Base-by-base conservation (phyloP, 169 alveolate species). In the Besnoitia besnoiti region DNA sequence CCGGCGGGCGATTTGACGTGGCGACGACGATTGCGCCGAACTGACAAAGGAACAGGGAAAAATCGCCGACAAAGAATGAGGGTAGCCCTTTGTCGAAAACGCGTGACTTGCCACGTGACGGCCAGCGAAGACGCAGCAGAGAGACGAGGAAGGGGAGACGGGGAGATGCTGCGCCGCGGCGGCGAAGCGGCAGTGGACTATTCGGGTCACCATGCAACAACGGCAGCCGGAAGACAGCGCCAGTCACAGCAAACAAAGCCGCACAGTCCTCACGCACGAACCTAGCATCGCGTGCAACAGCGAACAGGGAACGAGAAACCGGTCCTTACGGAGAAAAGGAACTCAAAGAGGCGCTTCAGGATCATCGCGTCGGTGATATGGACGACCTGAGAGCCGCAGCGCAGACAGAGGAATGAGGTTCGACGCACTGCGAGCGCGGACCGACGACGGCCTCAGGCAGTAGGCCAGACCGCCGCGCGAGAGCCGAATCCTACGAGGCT, bases 321-420 rank as follows among this genome's bases (percentile, higher is more conserved):
- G 37, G 8, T 7, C 42, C 40, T 46, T 55, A 89, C 93, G 30
- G 62, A 46, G 42, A 93, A 93, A 82, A 97, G 91, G 30, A 96
- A 93, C 82, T 97, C 98, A 90, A 97, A 97, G 27, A 97, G 95
- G 12, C 98, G 93, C 67, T 96, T 96, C 46, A 97, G 90, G 16
- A 97, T 97, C 97, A 97, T 96, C 82, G 99, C 99, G 85, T 97
- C 99, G 24, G 98, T 97, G 55, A 97, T 97, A 80, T 97, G 98
- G 0, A 97, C 97, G 12, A 97, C 94, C 94, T 91, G 88, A 42
- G 80, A 82, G 44, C 0, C 8, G 44, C 27, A 30, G n/a, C 7
- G 73, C 51, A 49, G 35, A 30, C 51, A 24, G 49, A 10, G 21
- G 55, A 76, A n/a, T n/a, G n/a, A n/a, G n/a, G n/a, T n/a, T 10